Conservation (phyloP, 306 rosid species). For the Castanopsis chinensis region DNA sequence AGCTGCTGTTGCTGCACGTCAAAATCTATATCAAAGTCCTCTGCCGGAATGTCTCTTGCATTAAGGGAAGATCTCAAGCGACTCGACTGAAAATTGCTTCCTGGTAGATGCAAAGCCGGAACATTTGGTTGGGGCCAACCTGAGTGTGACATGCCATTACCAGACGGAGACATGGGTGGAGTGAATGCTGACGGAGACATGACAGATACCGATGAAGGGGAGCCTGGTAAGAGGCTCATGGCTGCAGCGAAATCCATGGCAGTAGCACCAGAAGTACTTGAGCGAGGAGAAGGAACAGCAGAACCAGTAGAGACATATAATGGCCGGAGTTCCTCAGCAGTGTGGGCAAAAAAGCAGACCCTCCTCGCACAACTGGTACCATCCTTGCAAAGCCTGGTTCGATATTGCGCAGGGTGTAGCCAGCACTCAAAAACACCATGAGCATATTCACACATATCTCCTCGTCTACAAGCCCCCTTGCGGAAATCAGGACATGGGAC, state of each 20-base stretch:
- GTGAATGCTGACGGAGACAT: constrained; percentile 87
- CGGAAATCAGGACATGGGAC: constrained; percentile 96
- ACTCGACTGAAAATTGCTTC: constrained; percentile 85
- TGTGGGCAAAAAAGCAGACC: constrained; percentile 95
- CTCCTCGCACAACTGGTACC: constrained; percentile 80
- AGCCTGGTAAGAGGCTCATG: constrained; percentile 85
- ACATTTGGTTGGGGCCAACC: constrained; percentile 94
- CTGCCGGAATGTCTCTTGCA: constrained; percentile 75
- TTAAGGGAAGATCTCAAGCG: constrained; percentile 81
- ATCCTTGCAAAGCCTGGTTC: constrained; percentile 91
- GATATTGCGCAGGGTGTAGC: constrained; percentile 94
- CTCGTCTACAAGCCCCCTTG: constrained; percentile 92
- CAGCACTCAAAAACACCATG: constrained; percentile 97
- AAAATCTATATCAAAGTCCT: constrained; percentile 71
- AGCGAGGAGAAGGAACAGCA: constrained; percentile 88
- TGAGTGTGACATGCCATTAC: constrained; percentile 72
- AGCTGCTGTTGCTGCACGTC: constrained; percentile 83
- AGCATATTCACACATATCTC: constrained; percentile 96
- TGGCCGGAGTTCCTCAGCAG: constrained; percentile 79
- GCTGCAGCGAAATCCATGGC: constrained; percentile 92
- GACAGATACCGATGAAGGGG: constrained; percentile 81
- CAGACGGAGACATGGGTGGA: constrained; percentile 91
- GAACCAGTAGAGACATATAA: constrained; percentile 90
- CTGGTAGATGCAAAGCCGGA: constrained; percentile 86
- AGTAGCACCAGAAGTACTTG: constrained; percentile 63